Evolutionary conservation across 2,329 filamentous ascomycete genomes (phyloP), one percentile per base, ranked within the genome.

Genomic region (Ceratocystis smalleyi): DNA sequence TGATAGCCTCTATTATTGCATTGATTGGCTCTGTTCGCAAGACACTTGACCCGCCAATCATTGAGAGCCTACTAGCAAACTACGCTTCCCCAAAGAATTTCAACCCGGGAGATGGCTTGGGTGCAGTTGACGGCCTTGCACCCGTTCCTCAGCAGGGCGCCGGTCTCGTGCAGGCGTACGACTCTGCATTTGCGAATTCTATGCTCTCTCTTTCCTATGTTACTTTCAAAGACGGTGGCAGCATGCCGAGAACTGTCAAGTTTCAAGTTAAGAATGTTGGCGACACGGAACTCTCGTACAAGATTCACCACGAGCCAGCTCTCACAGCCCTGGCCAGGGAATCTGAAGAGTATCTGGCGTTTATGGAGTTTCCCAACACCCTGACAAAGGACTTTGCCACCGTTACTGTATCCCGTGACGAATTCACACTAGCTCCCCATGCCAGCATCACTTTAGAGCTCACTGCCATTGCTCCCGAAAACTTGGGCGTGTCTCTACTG

Each of bases 201-300:
- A 69, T 81, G 12, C 73, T 86, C 22, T 79, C 77, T 68, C 77
- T 76, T 8, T 80, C 80, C n/a, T 81, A 78, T 70, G 72, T 87
- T 15, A 78, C 81, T 2, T 85, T 86, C 73, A 86, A 86, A 70
- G 83, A 87, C 71, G 83, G 82, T 0, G 80, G 81, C 68, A 71
- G 85, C 74, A 79, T 83, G 67, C 71, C 71, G 57, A 71, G 74
- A 10, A 74, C 73, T 1, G 73, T 78, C 54, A 77, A 78, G 67
- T 83, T 86, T 70, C 78, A 75, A 47, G 75, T 87, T 68, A 76
- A 72, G 69, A 87, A 86, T 74, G 74, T 75, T 4, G 80, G 79
- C 57, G 71, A 71, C 17, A 73, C 75, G 27, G 71, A 75, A 0
- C 71, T 83, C 61, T 79, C 78, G 5, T 84, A 83, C 71, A 74